phyloP scores from a whole-genome alignment of 805 yeast species.

The Wickerhamomyces tratensis region DNA sequence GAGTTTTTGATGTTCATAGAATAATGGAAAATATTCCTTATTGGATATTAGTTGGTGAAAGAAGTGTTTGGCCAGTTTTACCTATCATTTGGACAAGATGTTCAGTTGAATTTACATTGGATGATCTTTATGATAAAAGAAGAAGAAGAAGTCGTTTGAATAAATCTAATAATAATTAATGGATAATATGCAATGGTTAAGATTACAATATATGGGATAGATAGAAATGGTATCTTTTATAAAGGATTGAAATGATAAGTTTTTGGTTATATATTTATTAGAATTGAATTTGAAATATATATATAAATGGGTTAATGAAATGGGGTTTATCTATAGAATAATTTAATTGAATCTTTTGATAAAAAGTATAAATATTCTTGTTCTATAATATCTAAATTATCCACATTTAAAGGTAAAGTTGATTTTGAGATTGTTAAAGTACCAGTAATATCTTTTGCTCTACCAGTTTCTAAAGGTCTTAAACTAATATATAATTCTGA shows the following conservation, averaged over 20 bases:
- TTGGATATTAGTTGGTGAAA: conserved; percentile 87
- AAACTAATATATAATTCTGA: conserved; percentile 44
- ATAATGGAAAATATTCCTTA: conserved; percentile 81
- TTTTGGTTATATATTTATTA: neutral
- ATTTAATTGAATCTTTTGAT: conserved; percentile 39
- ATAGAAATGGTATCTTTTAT: too few species aligned
- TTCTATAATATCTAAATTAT: conserved; percentile 30
- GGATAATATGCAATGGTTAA: too few species aligned
- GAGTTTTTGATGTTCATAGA: conserved; percentile 46
- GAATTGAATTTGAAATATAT: neutral
- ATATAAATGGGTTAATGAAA: neutral
- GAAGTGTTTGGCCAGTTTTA: conserved; percentile 86
- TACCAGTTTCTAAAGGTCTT: conserved; percentile 66
- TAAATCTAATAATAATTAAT: neutral
- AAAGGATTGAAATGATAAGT: neutral
- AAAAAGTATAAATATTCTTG: conserved; percentile 55
- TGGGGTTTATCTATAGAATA: conserved; percentile 26
- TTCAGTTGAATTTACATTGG: conserved; percentile 81
- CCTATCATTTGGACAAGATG: conserved; percentile 83
- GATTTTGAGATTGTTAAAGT: conserved; percentile 54
- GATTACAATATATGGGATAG: too few species aligned
- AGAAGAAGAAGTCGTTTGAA: conserved; percentile 12
- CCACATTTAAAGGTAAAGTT: conserved; percentile 7
- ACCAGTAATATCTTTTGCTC: conserved; percentile 80
- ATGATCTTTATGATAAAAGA: conserved; percentile 46